phyloP scores from a whole-genome alignment of 768 basidiomycete genomes.

The Mycena galericulata region DNA sequence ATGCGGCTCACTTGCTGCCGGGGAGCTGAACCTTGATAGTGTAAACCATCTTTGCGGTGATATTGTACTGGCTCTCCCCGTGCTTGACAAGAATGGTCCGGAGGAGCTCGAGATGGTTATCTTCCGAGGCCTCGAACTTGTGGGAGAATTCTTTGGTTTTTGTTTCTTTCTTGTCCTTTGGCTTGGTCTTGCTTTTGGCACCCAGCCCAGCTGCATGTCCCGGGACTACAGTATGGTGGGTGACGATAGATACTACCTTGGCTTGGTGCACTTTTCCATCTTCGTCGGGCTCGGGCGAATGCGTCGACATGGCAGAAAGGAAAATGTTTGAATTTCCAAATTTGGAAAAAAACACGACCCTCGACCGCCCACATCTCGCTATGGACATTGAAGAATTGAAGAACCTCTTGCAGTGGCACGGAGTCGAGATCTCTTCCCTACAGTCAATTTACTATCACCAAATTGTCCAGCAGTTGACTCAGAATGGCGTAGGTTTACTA shows the following conservation, averaged over 20 bases:
- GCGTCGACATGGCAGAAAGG: background rate
- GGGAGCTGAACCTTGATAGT: constrained; percentile 25
- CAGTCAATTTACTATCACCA: background rate
- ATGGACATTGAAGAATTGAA: background rate
- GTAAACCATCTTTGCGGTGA: constrained; percentile 6
- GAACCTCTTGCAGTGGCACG: background rate
- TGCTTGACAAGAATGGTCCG: constrained; percentile 22
- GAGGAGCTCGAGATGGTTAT: constrained; percentile 15
- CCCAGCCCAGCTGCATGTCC: background rate
- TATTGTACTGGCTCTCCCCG: constrained; percentile 28
- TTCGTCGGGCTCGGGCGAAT: too few species aligned
- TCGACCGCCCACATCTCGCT: too few species aligned
- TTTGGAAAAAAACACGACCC: background rate
- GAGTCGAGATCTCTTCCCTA: background rate
- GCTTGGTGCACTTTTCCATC: too few species aligned
- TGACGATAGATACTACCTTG: background rate
- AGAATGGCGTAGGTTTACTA: too few species aligned
- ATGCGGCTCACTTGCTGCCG: background rate
- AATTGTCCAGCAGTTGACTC: background rate
- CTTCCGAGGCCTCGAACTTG: background rate
- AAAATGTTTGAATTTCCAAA: background rate
- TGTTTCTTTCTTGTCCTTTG: too few species aligned
- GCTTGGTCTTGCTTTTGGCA: background rate
- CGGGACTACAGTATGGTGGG: background rate
- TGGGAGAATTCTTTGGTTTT: background rate